Conservation (phyloP, 345 rosid species). For the Excoecaria cochinchinensis region DNA sequence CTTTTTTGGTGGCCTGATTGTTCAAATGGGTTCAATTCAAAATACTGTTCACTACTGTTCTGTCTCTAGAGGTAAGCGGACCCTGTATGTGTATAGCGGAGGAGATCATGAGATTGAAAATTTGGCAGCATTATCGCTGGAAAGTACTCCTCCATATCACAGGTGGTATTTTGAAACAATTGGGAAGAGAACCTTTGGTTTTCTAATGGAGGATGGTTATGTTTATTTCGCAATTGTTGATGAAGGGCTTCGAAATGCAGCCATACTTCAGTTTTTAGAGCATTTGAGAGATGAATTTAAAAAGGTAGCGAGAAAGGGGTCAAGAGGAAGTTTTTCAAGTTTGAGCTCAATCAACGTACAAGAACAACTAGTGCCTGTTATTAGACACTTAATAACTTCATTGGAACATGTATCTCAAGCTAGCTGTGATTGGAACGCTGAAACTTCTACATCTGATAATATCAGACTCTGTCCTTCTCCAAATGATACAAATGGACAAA, state of each 20-base stretch:
- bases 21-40: constrained; percentile 56
- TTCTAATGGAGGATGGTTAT: constrained; percentile 63
- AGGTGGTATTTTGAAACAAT: constrained; percentile 79
- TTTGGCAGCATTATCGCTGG: constrained; percentile 59
- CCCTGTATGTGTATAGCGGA: constrained; percentile 50
- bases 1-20: background rate
- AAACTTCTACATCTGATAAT: constrained; percentile 28
- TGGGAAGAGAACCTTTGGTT: constrained; percentile 56
- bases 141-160: constrained; percentile 65
- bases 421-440: constrained; percentile 38
- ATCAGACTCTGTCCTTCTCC: constrained; percentile 46
- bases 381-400: constrained; percentile 58
- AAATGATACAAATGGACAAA: constrained; percentile 39
- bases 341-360: constrained; percentile 47
- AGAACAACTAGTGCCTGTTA: constrained; percentile 70
- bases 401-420: constrained; percentile 52
- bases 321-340: constrained; percentile 63
- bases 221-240: constrained; percentile 67
- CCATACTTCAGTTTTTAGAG: constrained; percentile 62
- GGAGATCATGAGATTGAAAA: constrained; percentile 56
- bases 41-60: constrained; percentile 72
- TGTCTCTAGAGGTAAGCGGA: constrained; percentile 52
- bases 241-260: constrained; percentile 47
- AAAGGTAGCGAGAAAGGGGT: constrained; percentile 52
- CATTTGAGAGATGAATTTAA: constrained; percentile 69